Base-by-base conservation (phyloP, 371 early-diverging fungal genomes). In the Sporodiniella umbellata region DNA sequence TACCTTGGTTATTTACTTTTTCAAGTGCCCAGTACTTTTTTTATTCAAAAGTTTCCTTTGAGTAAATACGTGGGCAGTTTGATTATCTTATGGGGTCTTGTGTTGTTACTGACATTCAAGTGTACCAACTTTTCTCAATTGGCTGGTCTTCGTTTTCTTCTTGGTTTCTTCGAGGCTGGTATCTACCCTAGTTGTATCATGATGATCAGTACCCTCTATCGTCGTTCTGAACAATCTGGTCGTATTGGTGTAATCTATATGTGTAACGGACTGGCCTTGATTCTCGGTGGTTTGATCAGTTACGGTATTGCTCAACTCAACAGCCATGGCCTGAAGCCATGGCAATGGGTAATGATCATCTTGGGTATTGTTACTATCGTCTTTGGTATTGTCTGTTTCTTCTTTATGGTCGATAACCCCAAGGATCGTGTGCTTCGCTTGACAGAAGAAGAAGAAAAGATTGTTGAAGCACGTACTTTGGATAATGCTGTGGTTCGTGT, bases 261-360 rank as follows among this genome's bases (percentile, higher is more conserved):
- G 8, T 35, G 45, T 18, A 52, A 43, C 11, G 53, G 56, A 40
- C 4, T 68, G n/a, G 64, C 80, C 42, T 66, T 77, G 23, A 64
- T 71, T n/a, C 55, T 81, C 28, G 82, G 79, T 35, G 85, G 81
- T 1, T 67, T 79, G 8, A 56, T 79, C 15, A 77, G 80, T 14
- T 70, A 75, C 22, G 82, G 70, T 8, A 67, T 85, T 42, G 54
- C 39, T 14, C 62, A 75, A 44, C 70, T 84, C 42, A 45, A 70
- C 21, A 49, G 51, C 14, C 56, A 57, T 5, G 56, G 61, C 19
- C 52, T 80, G 33, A 28, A 30, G 7, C 53, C 56, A 10, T 83
- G 81, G 81, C 69, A 70, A 55, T 82, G 82, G 72, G 43, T 56
- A 12, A 62, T 56, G 62, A 53, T 62, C 22, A 56, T 62, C 18